A percentile compares a stretch with the other conserved stretches of the same genome.
These are phyloP conservation scores for Euphorbia lathyris DNA, from an alignment of 345 rosid genomes.

Conservation along the genomic window DNA sequence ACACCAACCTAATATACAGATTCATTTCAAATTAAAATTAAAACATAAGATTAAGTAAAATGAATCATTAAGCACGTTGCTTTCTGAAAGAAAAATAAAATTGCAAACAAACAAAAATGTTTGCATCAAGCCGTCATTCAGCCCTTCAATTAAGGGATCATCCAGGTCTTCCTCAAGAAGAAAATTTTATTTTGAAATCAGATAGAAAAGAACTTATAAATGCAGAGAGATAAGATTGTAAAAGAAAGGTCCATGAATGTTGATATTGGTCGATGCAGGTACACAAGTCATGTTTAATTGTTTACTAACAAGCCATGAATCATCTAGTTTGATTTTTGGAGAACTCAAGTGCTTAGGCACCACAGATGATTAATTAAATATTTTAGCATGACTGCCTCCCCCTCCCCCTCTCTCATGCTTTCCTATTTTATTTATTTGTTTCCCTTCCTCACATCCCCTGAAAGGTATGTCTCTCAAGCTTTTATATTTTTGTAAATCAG, in stretches of 20 bases:
- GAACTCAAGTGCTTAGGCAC: background rate
- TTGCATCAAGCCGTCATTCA: background rate
- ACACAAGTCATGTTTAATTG: background rate
- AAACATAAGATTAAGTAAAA: background rate
- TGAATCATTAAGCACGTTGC: background rate
- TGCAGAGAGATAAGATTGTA: background rate
- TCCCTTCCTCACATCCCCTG: background rate
- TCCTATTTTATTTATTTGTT: too few species aligned
- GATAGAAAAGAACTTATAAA: background rate
- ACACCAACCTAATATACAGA: background rate
- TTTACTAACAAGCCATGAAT: background rate
- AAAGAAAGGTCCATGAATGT: background rate
- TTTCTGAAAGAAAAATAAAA: constrained; percentile 6
- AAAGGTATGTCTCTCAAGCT: background rate
- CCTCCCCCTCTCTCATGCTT: too few species aligned
- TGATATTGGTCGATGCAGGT: background rate
- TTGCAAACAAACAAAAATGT: background rate
- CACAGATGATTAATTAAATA: background rate
- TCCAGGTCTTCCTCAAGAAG: background rate
- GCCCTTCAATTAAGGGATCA: background rate
- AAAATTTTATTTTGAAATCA: too few species aligned
- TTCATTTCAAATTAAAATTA: background rate
- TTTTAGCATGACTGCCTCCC: background rate
- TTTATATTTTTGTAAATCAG: too few species aligned
- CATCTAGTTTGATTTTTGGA: background rate